Evolutionary conservation across 495 filamentous ascomycete species (phyloP), one percentile per base, ranked within the genome.

Genomic region (Penicillium alfredii): DNA sequence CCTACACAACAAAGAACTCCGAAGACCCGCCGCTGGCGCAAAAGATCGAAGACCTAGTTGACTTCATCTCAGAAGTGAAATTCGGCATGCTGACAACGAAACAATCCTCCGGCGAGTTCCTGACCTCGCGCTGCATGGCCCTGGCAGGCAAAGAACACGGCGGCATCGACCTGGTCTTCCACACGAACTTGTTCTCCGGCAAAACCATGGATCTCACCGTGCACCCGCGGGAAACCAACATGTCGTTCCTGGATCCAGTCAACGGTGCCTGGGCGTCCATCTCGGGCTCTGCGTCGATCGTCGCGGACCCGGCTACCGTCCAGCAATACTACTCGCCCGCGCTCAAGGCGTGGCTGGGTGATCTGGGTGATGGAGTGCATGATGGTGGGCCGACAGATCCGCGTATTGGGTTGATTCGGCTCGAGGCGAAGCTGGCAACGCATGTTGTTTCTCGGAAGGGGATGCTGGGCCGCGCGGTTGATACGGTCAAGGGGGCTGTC

Each of bases 131-230:
- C 38, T 92, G 86, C 60, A 97, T 97, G 90, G 86, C 86, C 2
- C 53, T 95, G 8, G 86, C 87, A 14, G 88, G 8, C 8, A 22
- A 89, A 85, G 81, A 92, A 63, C 71, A 72, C 44, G 78, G 80
- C 45, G 82, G 82, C 51, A 74, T 93, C 32, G 88, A 95, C 60
- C 77, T 94, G 30, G 73, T 94, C 62, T 95, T 97, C 76, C 81
- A 92, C 68, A 86, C 88, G 47, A 95, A 95, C 69, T 87, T 86
- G 41, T 85, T 92, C 58, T 88, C 86, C 22, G 84, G 86, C 61
- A 95, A 97, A 68, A 89, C 87, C 8, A 73, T 86, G 62, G 88
- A 95, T 54, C 73, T 97, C 10, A 63, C 71, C 30, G 63, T 65
- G 11, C 82, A 95, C 66, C 72, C 78, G 0, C 44, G 55, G 31